Evolutionary conservation across 1,284 basidiomycete genomes (phyloP).

Genomic region (Amylostereum areolatum): DNA sequence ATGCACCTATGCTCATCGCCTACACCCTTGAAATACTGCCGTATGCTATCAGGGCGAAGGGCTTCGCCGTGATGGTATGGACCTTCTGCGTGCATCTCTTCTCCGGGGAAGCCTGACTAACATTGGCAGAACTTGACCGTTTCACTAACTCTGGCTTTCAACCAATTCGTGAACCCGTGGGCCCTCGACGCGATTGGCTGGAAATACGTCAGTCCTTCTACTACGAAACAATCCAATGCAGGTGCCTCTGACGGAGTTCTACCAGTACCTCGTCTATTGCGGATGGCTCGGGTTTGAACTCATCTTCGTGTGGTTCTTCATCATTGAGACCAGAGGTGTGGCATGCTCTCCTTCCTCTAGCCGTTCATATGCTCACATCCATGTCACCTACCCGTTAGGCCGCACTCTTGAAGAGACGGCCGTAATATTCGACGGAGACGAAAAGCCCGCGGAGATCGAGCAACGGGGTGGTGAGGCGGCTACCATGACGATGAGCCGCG

Average conservation of each 20-base stretch:
- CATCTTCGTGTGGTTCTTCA: conserved; percentile 46
- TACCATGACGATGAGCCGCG: conserved; percentile 28
- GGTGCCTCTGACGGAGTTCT: background rate
- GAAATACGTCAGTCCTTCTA: conserved; percentile 44
- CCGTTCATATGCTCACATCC: background rate
- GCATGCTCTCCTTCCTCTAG: background rate
- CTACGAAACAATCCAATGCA: background rate
- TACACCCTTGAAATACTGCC: conserved; percentile 69
- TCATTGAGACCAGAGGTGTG: conserved; percentile 58
- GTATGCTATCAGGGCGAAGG: conserved; percentile 61
- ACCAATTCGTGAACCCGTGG: conserved; percentile 71
- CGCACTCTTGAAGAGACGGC: conserved; percentile 65
- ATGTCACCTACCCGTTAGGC: conserved; percentile 24
- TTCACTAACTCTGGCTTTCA: conserved; percentile 56
- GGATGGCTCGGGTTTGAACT: conserved; percentile 57
- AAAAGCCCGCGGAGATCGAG: conserved; percentile 36
- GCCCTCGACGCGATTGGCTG: conserved; percentile 61
- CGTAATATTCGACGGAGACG: conserved; percentile 55
- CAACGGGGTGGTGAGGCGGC: conserved; percentile 46
- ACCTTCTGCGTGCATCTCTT: background rate
- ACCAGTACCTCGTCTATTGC: conserved; percentile 51
- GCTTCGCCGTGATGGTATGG: conserved; percentile 58
- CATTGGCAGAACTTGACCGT: conserved; percentile 46
- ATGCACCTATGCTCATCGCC: conserved; percentile 56
- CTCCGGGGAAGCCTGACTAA: background rate